Base-by-base conservation (phyloP, 2,329 filamentous ascomycete genomes). In the Sarocladium strictum region DNA sequence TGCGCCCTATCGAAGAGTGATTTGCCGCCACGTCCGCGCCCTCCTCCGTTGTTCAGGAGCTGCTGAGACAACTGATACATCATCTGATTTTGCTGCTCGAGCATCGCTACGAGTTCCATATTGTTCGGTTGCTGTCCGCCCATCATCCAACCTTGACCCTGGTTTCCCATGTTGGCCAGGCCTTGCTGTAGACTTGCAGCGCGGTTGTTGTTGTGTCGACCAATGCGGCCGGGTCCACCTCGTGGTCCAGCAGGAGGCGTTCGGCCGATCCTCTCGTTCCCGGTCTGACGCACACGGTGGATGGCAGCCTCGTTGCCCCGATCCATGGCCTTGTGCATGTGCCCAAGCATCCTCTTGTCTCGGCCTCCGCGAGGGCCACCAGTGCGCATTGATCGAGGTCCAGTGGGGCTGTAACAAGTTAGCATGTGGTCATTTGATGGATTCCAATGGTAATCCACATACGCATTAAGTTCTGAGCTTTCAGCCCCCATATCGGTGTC, bases 341-440 rank as follows among this genome's bases (percentile, higher is more conserved):
- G 90, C 51, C 90, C 90, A 55, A 97, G 78, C 77, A 97, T 85
- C 58, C 90, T 84, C 68, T 90, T 91, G 56, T 89, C 87, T 61
- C 89, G 84, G 54, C 83, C 79, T 54, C 78, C 76, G 55, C 79
- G 72, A 54, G 67, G 66, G 62, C 75, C 81, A 53, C 83, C 83
- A 67, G 87, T 90, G 65, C 94, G 88, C 91, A 97, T 96, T 32
- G 92, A 91, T 69, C 92, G 94, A 17, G 94, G 94, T 55, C 93
- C 94, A 53, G 91, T 97, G 10, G 94, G 94, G 65, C 93, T 97
- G 64, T 56, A 24, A 6, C 33, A 38, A 55, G 72, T 81, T 70
- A 81, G 75, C 65, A 60, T 56, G 52, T 23, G 23, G 12, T 29
- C 23, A 26, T 27, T 9, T 12, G 19, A 4, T 54, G 33, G 33